Evolutionary conservation across 345 rosid species (phyloP).

Genomic region (Pugionium dolabratum): DNA sequence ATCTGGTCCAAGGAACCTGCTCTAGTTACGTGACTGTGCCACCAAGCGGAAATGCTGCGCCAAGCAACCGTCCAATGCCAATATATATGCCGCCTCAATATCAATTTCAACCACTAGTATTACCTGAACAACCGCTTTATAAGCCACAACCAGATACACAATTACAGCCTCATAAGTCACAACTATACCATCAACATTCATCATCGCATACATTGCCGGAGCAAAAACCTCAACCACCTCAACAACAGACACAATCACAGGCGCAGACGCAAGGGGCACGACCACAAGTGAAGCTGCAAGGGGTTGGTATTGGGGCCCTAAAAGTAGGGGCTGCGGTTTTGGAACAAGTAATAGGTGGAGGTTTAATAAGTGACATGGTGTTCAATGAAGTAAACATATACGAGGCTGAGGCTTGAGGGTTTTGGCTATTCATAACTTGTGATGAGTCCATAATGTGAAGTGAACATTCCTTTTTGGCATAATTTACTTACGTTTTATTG

Average conservation of each 20-base stretch:
- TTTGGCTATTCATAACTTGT: conserved; percentile 9
- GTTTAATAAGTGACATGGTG: conserved; percentile 57
- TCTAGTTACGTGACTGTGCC: too few relatives aligned
- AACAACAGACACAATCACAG: conserved; percentile 32
- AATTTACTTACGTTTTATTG: neutral
- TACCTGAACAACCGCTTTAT: too few relatives aligned
- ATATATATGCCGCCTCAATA: too few relatives aligned
- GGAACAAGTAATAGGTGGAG: conserved; percentile 62
- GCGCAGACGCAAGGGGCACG: conserved; percentile 38
- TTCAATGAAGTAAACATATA: conserved; percentile 40
- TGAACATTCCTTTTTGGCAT: neutral
- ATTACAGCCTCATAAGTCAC: too few relatives aligned
- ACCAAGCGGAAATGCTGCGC: too few relatives aligned
- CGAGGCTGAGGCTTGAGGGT: conserved; percentile 3
- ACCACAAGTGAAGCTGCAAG: neutral
- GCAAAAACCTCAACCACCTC: neutral
- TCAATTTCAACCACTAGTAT: too few relatives aligned
- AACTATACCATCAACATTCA: too few relatives aligned
- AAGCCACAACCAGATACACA: too few relatives aligned
- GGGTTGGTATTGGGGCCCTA: conserved; percentile 44
- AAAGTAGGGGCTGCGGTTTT: conserved; percentile 61
- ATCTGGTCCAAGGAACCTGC: too few relatives aligned
- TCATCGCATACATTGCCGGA: too few relatives aligned
- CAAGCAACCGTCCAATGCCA: too few relatives aligned
- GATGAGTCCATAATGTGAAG: neutral